A percentile compares a stretch with the other conserved stretches of the same genome.
These are phyloP conservation scores for Termitomyces sp. DNA, from an alignment of 768 basidiomycete species.

Conservation along the genomic window DNA sequence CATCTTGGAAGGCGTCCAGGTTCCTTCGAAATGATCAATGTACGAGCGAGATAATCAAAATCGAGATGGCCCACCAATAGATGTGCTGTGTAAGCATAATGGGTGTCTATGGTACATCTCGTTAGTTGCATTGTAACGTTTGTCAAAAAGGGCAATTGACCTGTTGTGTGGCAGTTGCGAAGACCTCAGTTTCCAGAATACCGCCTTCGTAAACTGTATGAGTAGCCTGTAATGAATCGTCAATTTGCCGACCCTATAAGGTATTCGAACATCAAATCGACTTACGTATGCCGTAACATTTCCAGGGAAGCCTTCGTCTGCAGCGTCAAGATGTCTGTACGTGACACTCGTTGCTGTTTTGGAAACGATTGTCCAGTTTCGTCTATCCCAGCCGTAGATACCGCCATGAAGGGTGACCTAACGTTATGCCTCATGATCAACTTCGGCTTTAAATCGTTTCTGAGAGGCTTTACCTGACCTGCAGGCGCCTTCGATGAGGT, in stretches of 20 bases:
- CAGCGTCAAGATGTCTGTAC: slow-evolving; percentile 45
- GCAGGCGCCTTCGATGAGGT: background rate
- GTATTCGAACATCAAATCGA: background rate
- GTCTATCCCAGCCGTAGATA: slow-evolving; percentile 49
- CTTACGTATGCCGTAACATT: slow-evolving; percentile 36
- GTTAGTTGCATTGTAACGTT: background rate
- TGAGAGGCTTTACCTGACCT: slow-evolving; percentile 18
- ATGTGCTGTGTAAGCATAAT: slow-evolving; percentile 54
- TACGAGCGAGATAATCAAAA: no score
- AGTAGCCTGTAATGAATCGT: slow-evolving; percentile 30
- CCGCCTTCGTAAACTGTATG: slow-evolving; percentile 42
- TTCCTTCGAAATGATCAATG: slow-evolving; percentile 28
- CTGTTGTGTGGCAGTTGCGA: slow-evolving; percentile 41
- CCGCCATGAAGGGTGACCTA: slow-evolving; percentile 54
- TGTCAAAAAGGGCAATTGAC: slow-evolving; percentile 9
- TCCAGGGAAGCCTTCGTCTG: slow-evolving; percentile 52
- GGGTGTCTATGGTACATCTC: slow-evolving; percentile 30
- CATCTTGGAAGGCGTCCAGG: slow-evolving; percentile 45
- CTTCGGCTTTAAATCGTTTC: background rate
- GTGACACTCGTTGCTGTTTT: slow-evolving; percentile 42
- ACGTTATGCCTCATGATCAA: slow-evolving; percentile 4
- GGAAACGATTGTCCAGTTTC: slow-evolving; percentile 46
- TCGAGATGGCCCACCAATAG: slow-evolving; percentile 32
- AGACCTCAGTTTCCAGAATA: slow-evolving; percentile 34
- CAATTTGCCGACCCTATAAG: background rate